Base-by-base conservation (phyloP, 2,329 filamentous ascomycete species). In the Aspergillus tamarii region DNA sequence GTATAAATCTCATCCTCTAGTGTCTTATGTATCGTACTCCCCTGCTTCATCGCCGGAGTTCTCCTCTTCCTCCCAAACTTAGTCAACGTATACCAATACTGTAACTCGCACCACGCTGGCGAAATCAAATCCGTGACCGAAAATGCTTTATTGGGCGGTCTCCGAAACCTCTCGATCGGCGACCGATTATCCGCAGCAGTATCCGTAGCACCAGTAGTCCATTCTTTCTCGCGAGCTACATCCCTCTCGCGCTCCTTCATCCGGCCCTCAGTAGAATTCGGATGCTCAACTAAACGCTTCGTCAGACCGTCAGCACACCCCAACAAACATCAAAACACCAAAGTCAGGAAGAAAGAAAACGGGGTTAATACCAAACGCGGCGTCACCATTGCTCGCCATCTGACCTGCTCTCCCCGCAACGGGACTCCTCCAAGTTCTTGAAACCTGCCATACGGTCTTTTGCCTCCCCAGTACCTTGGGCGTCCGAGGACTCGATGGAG, bases 91-190 rank as follows among this genome's bases (percentile, higher is more conserved):
- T 96, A 97, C 83, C 89, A 93, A 72, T 97, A 96, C 76, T 98
- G 94, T 64, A 98, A 78, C 78, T 99, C 94, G 76, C 95, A 99
- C 95, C 95, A 99, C 9, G 94, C 90, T 2, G 94, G 94, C 1
- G 92, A 91, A 0, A 94, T 88, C 28, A 98, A 81, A 76, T 99
- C 95, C 2, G 92, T 93, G 1, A 98, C 95, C 0, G 91, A 93
- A 9, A 98, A 84, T 0, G 91, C 88, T 74, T 92, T 94, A 72
- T 85, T 89, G 0, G 92, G 92, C 61, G 86, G 89, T 1, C 88
- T 88, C 43, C 94, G 89, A 71, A 96, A 97, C 39, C 91, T 88
- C 66, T 93, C 85, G 2, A 97, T 80, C 0, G 93, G 94, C 10
- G 88, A 84, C 64, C 84, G 81, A 10, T 75, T 76, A 72, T 89